Base-by-base conservation (phyloP, 352 stramenopile species). In the Phytophthora pluvialis region DNA sequence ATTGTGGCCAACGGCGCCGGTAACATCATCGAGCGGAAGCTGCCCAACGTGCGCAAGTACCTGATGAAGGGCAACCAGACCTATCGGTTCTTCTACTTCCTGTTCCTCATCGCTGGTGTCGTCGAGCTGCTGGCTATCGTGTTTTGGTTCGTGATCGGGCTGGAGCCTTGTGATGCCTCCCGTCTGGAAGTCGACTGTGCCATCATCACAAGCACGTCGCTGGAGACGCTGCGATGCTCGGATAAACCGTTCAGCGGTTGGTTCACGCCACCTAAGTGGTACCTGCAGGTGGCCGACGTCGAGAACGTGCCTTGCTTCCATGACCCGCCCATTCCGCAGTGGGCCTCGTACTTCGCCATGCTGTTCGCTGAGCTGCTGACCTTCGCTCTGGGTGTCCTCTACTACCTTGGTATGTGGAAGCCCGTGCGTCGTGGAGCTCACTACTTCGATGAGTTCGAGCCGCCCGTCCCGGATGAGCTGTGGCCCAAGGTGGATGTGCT, bases 331-430 rank as follows among this genome's bases (percentile, higher is more conserved):
- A 91, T 95, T 47, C 54, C 81, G 25, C 87, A 95, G 75, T 95
- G 87, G 87, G 68, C 75, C 5, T 90, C 87, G 52, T 94, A 91
- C 78, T 93, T 94, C 43, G 72, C 80, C 12, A 72, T 95, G 70
- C 49, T 93, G 12, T 74, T 85, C 28, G 87, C 83, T 4, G 87
- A 95, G 50, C 10, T 93, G 16, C 51, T 95, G 31, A 89, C 65
- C 28, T 93, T 93, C 33, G 55, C 83, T 29, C 59, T 95, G 7
- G 81, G 85, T 25, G 60, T 89, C 18, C 75, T 95, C 39, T 95
- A 95, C 74, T 95, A 95, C 74, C 61, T 95, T 18, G 87, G 87
- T 12, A 95, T 95, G 87, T 94, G 87, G 87, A 95, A 94, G 52
- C 87, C 87, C 5, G 81, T 95, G 54, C 87, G 85, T 72, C 87